Evolutionary conservation across 257 asterid genomes (phyloP), one percentile per base, ranked within the genome.

Genomic region (Phtheirospermum japonicum): DNA sequence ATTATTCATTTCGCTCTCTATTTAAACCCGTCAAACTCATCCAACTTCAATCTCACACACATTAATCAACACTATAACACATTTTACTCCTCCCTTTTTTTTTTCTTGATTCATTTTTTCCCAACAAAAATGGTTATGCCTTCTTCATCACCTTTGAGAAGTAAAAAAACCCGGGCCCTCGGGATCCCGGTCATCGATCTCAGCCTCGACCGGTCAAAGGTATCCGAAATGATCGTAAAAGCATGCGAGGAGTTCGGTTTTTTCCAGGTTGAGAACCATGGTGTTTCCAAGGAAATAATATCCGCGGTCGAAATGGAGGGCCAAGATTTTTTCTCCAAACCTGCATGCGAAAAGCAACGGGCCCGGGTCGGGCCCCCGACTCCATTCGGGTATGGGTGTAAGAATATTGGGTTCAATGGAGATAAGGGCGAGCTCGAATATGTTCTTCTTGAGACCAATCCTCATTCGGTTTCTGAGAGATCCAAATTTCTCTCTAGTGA

Each of bases 381-480:
- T 43, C 94, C 97, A 0, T 86, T 84, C 31, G 97, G 97, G 0
- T 89, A 89, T 46, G 97, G 95, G 0, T 79, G 80, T 64, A 89
- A 83, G 77, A 83, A 80, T 45, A 89, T 89, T 61, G 97, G 97
- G 0, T 63, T 58, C 66, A 76, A 89, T 65, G 97, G 97, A 0
- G 97, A 89, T 54, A 78, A 71, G 66, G 97, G 89, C 8, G 90
- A 85, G 54, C 90, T 87, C 8, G 94, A 87, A 53, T 87, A 85
- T 51, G 53, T 87, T 60, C 80, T 87, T 12, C 59, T 87, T 7
- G 87, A 81, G 68, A 77, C 88, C 7, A 64, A 85, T 60, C 72
- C 85, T 45, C 53, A 7, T n/a, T 73, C 82, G 1, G 36, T 85
- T 54, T 32, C 63, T 30, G 36, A 66, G 12, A 69, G 81, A 16